These are phyloP conservation scores for Didymella pomorum DNA, from an alignment of 2,329 filamentous ascomycete species.

Conservation along the genomic window DNA sequence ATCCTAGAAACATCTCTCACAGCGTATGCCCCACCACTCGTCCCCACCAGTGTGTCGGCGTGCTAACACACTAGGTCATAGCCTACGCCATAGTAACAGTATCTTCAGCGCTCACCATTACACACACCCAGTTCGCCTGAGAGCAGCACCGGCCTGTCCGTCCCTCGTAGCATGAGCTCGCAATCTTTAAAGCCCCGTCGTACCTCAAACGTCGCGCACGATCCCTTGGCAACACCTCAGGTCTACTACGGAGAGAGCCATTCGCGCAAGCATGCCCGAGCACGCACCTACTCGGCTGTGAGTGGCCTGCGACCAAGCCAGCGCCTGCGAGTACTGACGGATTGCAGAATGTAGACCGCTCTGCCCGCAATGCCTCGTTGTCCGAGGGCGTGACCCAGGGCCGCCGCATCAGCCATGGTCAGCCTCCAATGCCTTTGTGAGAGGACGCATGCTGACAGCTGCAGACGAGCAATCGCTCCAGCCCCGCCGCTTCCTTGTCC, in stretches of 20 bases:
- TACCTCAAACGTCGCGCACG: slow-evolving; percentile 54
- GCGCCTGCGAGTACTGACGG: slow-evolving; percentile 21
- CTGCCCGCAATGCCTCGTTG: slow-evolving; percentile 43
- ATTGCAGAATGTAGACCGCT: slow-evolving; percentile 39
- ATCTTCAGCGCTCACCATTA: slow-evolving; percentile 28
- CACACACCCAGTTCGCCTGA: slow-evolving; percentile 18
- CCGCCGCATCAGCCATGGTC: slow-evolving; percentile 51
- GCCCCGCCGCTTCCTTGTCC: slow-evolving; percentile 82
- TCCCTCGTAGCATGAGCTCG: slow-evolving; percentile 52
- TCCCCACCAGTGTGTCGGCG: slow-evolving; percentile 14
- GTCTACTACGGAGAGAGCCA: slow-evolving; percentile 67
- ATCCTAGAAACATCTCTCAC: slow-evolving; percentile 28
- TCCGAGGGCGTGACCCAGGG: slow-evolving; percentile 39
- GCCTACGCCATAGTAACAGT: slow-evolving; percentile 31
- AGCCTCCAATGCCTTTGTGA: slow-evolving; percentile 16
- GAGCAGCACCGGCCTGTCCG: slow-evolving; percentile 25
- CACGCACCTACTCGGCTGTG: slow-evolving; percentile 65
- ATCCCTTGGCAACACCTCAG: slow-evolving; percentile 66
- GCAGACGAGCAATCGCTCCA: slow-evolving; percentile 75
- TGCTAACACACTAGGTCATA: slow-evolving; percentile 22
- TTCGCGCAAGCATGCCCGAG: slow-evolving; percentile 55
- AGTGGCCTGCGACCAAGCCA: slow-evolving; percentile 33
- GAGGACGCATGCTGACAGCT: slow-evolving; percentile 23
- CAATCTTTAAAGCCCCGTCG: slow-evolving; percentile 49
- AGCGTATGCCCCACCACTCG: slow-evolving; percentile 27